phyloP scores from a whole-genome alignment of 2,329 filamentous ascomycete species.

The Talaromyces pinophilus region DNA sequence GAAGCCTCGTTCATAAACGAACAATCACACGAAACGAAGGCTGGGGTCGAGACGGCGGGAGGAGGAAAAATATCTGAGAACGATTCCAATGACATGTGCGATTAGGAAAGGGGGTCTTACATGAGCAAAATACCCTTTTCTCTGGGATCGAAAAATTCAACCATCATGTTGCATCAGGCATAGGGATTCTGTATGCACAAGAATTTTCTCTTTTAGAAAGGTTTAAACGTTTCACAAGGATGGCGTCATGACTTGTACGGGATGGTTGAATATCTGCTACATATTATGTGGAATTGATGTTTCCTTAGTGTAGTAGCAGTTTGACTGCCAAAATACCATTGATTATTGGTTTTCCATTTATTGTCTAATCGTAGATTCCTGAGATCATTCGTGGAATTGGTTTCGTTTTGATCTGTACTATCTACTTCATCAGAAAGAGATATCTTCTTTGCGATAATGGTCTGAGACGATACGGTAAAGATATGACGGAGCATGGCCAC shows the following conservation, averaged over 20 bases:
- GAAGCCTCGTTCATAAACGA: conserved; percentile 80
- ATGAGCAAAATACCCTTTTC: not conserved
- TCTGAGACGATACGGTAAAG: conserved; percentile 66
- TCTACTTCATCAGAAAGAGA: conserved; percentile 46
- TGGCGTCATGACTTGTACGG: conserved; percentile 25
- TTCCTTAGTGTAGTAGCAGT: conserved; percentile 20
- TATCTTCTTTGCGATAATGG: conserved; percentile 65
- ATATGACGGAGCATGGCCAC: conserved; percentile 64
- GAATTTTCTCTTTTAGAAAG: conserved; percentile 23
- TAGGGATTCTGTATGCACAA: conserved; percentile 20
- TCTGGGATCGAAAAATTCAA: conserved; percentile 16
- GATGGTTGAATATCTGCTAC: conserved; percentile 19
- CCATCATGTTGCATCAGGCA: conserved; percentile 21
- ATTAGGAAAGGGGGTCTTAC: not conserved
- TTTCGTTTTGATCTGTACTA: not conserved
- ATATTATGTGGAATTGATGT: conserved; percentile 16
- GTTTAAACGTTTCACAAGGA: conserved; percentile 21
- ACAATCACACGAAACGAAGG: conserved; percentile 11
- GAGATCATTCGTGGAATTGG: not conserved
- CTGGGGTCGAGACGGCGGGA: not conserved
- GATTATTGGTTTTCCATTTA: conserved; percentile 22
- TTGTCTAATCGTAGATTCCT: conserved; percentile 4
- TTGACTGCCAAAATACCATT: conserved; percentile 19
- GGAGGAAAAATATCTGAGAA: conserved; percentile 3
- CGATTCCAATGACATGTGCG: conserved; percentile 13